Conservation (phyloP, 805 yeast species). For the Nadsonia fulvescens region DNA sequence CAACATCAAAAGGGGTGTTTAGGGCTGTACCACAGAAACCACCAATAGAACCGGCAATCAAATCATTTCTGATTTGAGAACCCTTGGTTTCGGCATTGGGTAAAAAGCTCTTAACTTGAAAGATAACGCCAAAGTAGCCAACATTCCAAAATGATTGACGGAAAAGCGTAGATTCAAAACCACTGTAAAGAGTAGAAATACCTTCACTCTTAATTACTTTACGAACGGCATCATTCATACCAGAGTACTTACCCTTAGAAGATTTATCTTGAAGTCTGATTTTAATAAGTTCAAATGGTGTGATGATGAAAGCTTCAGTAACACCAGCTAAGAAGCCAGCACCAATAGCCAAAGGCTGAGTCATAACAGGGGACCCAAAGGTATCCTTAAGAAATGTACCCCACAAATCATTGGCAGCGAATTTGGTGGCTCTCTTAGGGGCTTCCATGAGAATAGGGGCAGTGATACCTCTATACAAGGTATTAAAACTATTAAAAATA, state of each 20-base stretch:
- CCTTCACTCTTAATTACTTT: constrained; percentile 65
- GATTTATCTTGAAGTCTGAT: constrained; percentile 83
- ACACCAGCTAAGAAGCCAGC: constrained; percentile 99
- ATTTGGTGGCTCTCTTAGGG: constrained; percentile 96
- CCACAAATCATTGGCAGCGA: constrained; percentile 96
- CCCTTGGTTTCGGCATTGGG: constrained; percentile 58
- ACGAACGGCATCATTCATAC: constrained; percentile 67
- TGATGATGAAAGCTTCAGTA: constrained; percentile 88
- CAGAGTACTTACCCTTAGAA: constrained; percentile 63
- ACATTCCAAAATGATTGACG: constrained; percentile 96
- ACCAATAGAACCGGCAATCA: constrained; percentile 87
- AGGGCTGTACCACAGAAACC: constrained; percentile 92
- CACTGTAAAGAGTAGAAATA: constrained; percentile 69
- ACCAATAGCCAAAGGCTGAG: constrained; percentile 67
- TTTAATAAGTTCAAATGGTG: constrained; percentile 91
- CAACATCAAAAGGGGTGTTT: constrained; percentile 92
- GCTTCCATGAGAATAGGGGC: constrained; percentile 99
- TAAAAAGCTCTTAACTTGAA: constrained; percentile 62
- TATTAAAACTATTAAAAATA: constrained; percentile 24
- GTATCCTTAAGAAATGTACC: constrained; percentile 58
- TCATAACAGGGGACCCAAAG: constrained; percentile 54
- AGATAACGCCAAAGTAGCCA: constrained; percentile 90
- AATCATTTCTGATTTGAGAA: constrained; percentile 69
- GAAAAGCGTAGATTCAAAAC: constrained; percentile 93
- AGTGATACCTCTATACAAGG: constrained; percentile 81